Evolutionary conservation across 768 basidiomycete genomes (phyloP).

Genomic region (Rhodotorula toruloides): DNA sequence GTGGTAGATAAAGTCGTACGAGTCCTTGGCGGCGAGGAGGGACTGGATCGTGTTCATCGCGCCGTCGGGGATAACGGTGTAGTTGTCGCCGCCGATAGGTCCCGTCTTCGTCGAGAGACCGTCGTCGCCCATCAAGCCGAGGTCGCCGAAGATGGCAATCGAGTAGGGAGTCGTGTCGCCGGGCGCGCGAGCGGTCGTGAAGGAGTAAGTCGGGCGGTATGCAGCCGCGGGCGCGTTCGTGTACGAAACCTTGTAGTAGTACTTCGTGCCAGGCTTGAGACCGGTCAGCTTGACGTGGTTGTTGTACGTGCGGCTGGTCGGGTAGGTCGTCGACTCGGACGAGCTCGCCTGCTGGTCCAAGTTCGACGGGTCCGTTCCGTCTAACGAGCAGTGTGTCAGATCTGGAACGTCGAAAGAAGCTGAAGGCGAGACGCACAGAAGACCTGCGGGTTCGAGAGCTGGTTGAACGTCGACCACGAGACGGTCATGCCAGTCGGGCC

Average conservation of each 20-base stretch:
- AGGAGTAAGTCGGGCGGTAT: conserved; percentile 27
- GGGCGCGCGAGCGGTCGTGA: conserved; percentile 18
- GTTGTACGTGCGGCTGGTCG: conserved; percentile 28
- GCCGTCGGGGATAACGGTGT: conserved; percentile 4
- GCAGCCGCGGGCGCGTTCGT: conserved; percentile 13
- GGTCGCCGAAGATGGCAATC: background rate
- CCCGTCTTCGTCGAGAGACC: conserved; percentile 27
- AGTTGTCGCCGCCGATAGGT: conserved; percentile 12
- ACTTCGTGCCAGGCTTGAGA: conserved; percentile 21
- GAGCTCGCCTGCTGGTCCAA: background rate
- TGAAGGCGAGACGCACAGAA: background rate
- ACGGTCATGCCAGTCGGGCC: conserved; percentile 31
- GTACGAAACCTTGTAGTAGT: conserved; percentile 30
- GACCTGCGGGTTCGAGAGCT: conserved; percentile 15
- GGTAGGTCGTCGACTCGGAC: conserved; percentile 15
- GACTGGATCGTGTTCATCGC: conserved; percentile 39
- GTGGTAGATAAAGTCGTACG: conserved; percentile 16
- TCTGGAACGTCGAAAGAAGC: background rate
- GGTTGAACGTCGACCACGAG: conserved; percentile 20
- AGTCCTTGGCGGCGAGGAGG: conserved; percentile 15
- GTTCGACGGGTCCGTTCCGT: conserved; percentile 8
- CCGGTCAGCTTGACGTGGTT: conserved; percentile 20
- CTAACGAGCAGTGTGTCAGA: background rate
- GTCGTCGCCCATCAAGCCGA: conserved; percentile 28
- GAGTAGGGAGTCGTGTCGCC: conserved; percentile 26